Base-by-base conservation (phyloP, 1,139 yeast species). In the Citeromyces hawaiiensis region DNA sequence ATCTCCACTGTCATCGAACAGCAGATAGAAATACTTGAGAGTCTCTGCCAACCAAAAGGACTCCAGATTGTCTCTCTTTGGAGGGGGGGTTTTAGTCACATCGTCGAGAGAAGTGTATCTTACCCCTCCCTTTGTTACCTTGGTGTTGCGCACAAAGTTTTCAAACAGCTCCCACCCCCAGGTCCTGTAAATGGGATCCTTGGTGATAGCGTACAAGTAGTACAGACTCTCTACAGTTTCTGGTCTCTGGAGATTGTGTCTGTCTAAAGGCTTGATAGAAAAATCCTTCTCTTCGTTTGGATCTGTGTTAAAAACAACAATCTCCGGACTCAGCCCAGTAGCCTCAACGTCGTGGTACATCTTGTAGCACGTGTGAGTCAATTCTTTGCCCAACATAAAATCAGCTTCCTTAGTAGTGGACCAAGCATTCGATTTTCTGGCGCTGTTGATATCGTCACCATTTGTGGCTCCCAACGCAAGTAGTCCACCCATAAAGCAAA, bases 31-130 rank as follows among this genome's bases (percentile, higher is more conserved):
- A 57, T 88, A 88, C 59, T 88, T 88, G 54, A 88, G 70, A 1
- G 97, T 88, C 57, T 88, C 96, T 0, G 96, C 88, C 43, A 85
- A 66, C 97, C 97, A 88, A 66, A 86, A 86, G 13, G 94, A 80
- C 58, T 88, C 96, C 71, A 85, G 74, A 53, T 85, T 85, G 59
- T 88, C 94, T 47, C 55, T 59, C 29, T 54, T 58, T 1, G 75
- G 63, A 8, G 83, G 76, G 13, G 73, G 67, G 3, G 56, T 48
- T 2, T 51, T 47, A 2, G 75, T 65, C 38, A 86, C 94, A 53
- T 83, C 83, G 40, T 69, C 64, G 47, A 88, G 59, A 4, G 83
- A 72, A 1, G 86, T 68, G 57, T 76, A 87, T 3, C 87, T 70
- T 4, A 63, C 59, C 5, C 83, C 82, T 25, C 70, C 71, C 3